Evolutionary conservation across 2,329 filamentous ascomycete species (phyloP), one percentile per base, ranked within the genome.

Genomic region (Lecanosticta acicola): DNA sequence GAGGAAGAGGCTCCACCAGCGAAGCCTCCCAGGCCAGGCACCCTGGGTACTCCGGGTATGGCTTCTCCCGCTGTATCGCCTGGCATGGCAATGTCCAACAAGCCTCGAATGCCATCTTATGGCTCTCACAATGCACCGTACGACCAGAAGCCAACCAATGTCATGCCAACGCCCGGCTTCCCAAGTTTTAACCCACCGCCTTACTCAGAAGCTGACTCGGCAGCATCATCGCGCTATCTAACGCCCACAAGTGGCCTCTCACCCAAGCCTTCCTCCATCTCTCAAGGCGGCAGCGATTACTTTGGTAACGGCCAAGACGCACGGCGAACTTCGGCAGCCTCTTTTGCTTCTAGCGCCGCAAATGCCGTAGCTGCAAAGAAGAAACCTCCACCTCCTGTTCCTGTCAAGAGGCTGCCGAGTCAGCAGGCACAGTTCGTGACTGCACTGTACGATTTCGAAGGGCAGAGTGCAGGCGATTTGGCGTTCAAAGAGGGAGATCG

Each of bases 401-500:
- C 78, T 14, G 74, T 78, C 2, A 84, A 85, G 66, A 74, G 78
- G 45, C 66, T 71, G 10, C 68, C 75, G 1, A 47, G 45, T 13
- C 69, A 71, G 46, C 71, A 74, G 54, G 67, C 68, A 11, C 50
- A 61, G 32, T 65, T 54, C 14, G 65, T 66, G 11, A 81, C 82
- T 9, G 87, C 87, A 5, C 71, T 87, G 58, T 93, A 87, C 65
- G 77, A 84, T 54, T 94, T 89, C 62, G 73, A 75, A 1, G 85
- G 84, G 0, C 81, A 89, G 59, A 78, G 76, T 4, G 65, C 70
- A 1, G 85, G 84, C 0, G 87, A 94, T 63, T 63, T 94, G 41
- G 75, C 75, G 2, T 94, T 94, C 61, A 73, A 73, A 21, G 84
- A 90, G 64, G 87, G 87, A 1, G 87, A 93, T 59, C 74, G 77